Percentiles rank a stretch among this genome's conserved stretches.
phyloP scores from a whole-genome alignment of 2,329 filamentous ascomycete species.

The Trichoderma simmonsii region DNA sequence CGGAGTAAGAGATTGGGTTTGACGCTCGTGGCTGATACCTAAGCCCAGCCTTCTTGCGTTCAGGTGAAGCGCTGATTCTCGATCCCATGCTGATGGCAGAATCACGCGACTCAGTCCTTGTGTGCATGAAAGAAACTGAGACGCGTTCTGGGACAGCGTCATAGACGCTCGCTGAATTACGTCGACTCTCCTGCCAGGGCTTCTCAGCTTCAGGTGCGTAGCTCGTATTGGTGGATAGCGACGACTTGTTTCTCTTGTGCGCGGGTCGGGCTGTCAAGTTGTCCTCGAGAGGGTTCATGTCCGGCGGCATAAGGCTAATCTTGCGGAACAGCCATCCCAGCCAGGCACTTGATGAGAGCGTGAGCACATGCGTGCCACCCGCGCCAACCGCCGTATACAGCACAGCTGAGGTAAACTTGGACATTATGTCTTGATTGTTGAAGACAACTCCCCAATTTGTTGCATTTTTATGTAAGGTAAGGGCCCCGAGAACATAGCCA shows the following conservation, averaged over 20 bases:
- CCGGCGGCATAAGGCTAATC: constrained; percentile 78
- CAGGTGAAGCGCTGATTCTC: constrained; percentile 42
- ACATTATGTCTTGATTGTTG: constrained; percentile 50
- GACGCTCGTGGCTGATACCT: constrained; percentile 40
- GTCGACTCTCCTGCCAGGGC: constrained; percentile 46
- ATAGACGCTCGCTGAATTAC: constrained; percentile 43
- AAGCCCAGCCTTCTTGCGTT: constrained; percentile 45
- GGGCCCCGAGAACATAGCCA: constrained; percentile 55
- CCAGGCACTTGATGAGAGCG: constrained; percentile 69
- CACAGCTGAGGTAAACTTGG: constrained; percentile 61
- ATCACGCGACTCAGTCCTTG: constrained; percentile 61
- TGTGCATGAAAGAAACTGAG: constrained; percentile 76
- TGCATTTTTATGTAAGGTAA: constrained; percentile 45
- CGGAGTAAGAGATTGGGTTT: constrained; percentile 46
- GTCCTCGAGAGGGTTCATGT: constrained; percentile 91
- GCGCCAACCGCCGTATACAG: constrained; percentile 66
- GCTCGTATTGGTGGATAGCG: constrained; percentile 43
- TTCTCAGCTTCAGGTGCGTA: constrained; percentile 51
- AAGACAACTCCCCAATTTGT: constrained; percentile 67
- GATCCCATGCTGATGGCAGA: constrained; percentile 55
- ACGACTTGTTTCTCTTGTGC: constrained; percentile 73
- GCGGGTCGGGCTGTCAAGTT: constrained; percentile 68
- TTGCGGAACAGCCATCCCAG: constrained; percentile 76
- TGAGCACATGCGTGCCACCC: constrained; percentile 67
- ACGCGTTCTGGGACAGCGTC: constrained; percentile 47